Percentiles rank a stretch among this genome's conserved stretches.
These are phyloP conservation scores for Pichia exigua DNA, from an alignment of 805 yeast species.

Conservation along the genomic window DNA sequence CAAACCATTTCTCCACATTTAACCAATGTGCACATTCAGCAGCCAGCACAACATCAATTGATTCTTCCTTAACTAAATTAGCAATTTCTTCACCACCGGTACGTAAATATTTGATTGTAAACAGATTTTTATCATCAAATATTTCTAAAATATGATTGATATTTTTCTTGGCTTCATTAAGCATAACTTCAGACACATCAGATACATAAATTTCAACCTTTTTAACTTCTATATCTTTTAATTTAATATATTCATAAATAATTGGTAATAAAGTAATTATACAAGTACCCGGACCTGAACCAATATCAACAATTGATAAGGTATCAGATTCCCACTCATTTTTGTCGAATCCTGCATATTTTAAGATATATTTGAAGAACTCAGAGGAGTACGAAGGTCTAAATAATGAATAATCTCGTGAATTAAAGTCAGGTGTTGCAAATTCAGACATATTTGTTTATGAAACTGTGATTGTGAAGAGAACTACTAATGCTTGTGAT, in stretches of 20 bases:
- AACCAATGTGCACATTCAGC: conserved; percentile 91
- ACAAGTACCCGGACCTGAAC: conserved; percentile 51
- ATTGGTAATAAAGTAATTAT: conserved; percentile 36
- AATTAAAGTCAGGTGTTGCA: conserved; percentile 42
- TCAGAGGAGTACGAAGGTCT: conserved; percentile 61
- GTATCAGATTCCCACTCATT: neutral
- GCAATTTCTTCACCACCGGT: conserved; percentile 20
- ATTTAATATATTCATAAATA: conserved; percentile 16
- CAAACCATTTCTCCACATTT: conserved; percentile 20
- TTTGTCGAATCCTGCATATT: conserved; percentile 1
- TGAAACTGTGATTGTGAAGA: too few species aligned
- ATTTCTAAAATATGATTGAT: neutral
- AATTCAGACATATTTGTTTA: conserved; percentile 50
- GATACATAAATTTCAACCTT: conserved; percentile 32
- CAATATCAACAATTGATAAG: conserved; percentile 38
- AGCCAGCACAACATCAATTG: conserved; percentile 59
- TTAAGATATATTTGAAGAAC: conserved; percentile 35
- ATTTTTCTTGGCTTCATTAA: conserved; percentile 32
- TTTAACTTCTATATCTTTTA: neutral
- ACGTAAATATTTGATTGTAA: conserved; percentile 8
- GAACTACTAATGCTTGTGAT: too few species aligned
- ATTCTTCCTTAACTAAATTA: conserved; percentile 14
- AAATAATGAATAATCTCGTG: conserved; percentile 44
- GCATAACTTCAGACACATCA: conserved; percentile 42
- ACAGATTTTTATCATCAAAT: neutral